Evolutionary conservation across 352 stramenopile species (phyloP).

Genomic region (Phytophthora sansomeana): DNA sequence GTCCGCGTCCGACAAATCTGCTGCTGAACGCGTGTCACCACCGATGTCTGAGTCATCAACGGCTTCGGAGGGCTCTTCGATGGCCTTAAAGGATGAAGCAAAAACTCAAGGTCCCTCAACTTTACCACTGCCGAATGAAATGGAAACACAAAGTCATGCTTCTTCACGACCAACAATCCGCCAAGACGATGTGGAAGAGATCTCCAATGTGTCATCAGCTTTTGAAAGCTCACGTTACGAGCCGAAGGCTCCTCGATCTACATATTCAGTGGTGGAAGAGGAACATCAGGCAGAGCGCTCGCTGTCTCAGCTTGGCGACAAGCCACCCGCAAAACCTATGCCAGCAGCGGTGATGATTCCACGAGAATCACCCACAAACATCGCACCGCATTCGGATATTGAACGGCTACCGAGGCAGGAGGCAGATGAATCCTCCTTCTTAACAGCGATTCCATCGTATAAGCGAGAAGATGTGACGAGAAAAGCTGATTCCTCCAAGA

Average conservation of each 20-base stretch:
- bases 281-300: conserved; percentile 20
- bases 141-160: conserved; percentile 16
- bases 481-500: not conserved
- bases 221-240: conserved; percentile 21
- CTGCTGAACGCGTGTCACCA: conserved; percentile 21
- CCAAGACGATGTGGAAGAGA: conserved; percentile 21
- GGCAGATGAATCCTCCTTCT: not conserved
- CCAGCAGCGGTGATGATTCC: not conserved
- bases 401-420: conserved; percentile 6
- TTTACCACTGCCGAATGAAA: not conserved
- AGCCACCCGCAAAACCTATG: conserved; percentile 22
- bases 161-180: conserved; percentile 16
- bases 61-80: conserved; percentile 9
- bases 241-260: conserved; percentile 10
- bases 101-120: not conserved
- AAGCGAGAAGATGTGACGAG: not conserved
- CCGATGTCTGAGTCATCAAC: conserved; percentile 19
- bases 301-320: conserved; percentile 12
- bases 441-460: not conserved
- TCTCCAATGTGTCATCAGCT: conserved; percentile 15
- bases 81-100: conserved; percentile 10
- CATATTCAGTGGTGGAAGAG: conserved; percentile 20
- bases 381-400: not conserved
- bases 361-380: conserved; percentile 2
- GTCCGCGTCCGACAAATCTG: conserved; percentile 10